These are phyloP conservation scores for Globisporangium carolinianum DNA, from an alignment of 352 stramenopile genomes.

Conservation along the genomic window DNA sequence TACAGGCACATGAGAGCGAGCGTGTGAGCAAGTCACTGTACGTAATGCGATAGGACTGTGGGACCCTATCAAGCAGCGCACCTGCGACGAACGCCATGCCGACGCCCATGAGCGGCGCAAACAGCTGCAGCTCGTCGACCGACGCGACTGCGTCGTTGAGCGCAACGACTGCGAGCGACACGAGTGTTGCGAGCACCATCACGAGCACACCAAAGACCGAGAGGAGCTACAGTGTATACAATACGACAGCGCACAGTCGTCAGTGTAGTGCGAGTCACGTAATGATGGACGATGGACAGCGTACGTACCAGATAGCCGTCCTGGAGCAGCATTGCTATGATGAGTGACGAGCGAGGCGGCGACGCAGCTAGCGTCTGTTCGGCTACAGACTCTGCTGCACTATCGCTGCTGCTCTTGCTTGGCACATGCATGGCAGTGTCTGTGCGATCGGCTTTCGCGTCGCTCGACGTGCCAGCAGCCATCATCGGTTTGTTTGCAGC, in stretches of 20 bases:
- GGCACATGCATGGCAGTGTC: too few relatives aligned
- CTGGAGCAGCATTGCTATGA: conserved; percentile 35
- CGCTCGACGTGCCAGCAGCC: too few relatives aligned
- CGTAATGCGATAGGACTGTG: too few relatives aligned
- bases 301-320: conserved; percentile 37
- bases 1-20: not conserved
- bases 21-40: too few relatives aligned
- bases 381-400: not conserved
- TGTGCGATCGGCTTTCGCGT: too few relatives aligned
- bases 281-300: not conserved
- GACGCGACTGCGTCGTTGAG: conserved; percentile 37
- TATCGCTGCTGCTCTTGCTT: not conserved
- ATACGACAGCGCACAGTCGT: not conserved
- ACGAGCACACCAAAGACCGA: conserved; percentile 46
- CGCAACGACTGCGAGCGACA: conserved; percentile 41
- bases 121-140: conserved; percentile 53
- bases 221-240: conserved; percentile 15
- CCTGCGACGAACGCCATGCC: conserved; percentile 49
- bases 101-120: conserved; percentile 57
- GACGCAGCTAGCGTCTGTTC: conserved; percentile 7
- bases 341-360: conserved; percentile 18
- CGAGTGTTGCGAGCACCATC: conserved; percentile 42
- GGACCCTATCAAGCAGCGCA: not conserved
- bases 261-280: not conserved
- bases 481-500: conserved; percentile 9